Percentiles rank a stretch among this genome's conserved stretches.
Evolutionary conservation across 345 rosid genomes (phyloP).

Genomic region (Bruguiera sexangula): DNA sequence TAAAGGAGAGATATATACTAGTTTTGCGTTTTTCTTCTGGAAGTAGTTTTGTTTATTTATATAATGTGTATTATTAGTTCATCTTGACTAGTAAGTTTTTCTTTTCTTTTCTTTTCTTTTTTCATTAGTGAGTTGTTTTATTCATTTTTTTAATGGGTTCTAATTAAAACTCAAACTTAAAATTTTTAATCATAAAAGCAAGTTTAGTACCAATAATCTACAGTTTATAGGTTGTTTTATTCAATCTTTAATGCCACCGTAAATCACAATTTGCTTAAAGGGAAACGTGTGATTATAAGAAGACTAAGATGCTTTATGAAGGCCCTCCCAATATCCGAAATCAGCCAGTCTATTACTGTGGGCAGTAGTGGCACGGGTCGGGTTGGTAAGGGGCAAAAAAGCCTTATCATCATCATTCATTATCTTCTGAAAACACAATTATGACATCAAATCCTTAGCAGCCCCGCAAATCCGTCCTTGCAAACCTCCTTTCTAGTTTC

Average conservation of each 20-base stretch:
- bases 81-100: conserved; percentile 9
- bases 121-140: too few species aligned
- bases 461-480: conserved; percentile 29
- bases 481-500: background rate
- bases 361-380: conserved; percentile 41
- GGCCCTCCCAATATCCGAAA: conserved; percentile 25
- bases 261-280: background rate
- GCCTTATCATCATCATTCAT: conserved; percentile 32
- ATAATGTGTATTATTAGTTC: conserved; percentile 22
- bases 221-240: conserved; percentile 2
- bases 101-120: too few species aligned
- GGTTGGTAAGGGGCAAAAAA: conserved; percentile 63
- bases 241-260: conserved; percentile 2
- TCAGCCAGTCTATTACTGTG: conserved; percentile 24
- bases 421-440: conserved; percentile 31
- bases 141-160: too few species aligned
- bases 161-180: too few species aligned
- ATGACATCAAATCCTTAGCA: conserved; percentile 28
- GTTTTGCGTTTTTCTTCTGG: too few species aligned
- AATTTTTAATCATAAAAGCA: too few species aligned
- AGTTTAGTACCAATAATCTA: background rate
- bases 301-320: conserved; percentile 34
- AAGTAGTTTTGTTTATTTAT: conserved; percentile 13
- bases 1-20: too few species aligned
- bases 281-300: conserved; percentile 16